Base-by-base conservation (phyloP, 176 grass and related monocot genomes). In the Triticum monococcum region DNA sequence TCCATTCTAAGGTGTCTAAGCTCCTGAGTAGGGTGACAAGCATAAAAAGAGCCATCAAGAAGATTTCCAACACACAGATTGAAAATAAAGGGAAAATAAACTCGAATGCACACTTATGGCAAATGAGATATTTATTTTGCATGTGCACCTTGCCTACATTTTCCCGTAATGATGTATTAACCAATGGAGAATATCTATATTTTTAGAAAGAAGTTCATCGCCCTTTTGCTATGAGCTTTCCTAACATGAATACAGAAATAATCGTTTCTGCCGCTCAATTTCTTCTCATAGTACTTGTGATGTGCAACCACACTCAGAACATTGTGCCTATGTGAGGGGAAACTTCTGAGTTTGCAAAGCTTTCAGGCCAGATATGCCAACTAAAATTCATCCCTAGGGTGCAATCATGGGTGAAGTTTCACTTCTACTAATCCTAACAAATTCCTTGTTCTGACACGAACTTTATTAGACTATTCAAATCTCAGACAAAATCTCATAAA, bases 1-100 rank as follows among this genome's bases (percentile, higher is more conserved):
- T 98, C 90, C 79, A 88, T 92, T 72, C 97, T 96, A 79, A 92
- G 89, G 69, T 87, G 90, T 68, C 90, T 91, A 85, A 98, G 91
- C 77, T 92, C 92, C 97, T 98, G 85, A 38, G 52, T 76, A 78
- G 46, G 45, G 77, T 65, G 82, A 33, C 7, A 31, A 12, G 79
- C 43, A 80, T 74, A 30, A 84, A 20, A 80, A 35, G 59, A 75
- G 66, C 12, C 32, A 72, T 63, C 12, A 86, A 38, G 13, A 54
- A 72, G 68, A 60, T 73, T 46, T 23, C 20, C 54, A 78, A 61
- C 22, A 81, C 77, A 84, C n/a, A 79, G 59, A 54, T 8, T 52
- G 63, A 54, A 46, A 8, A 69, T 12, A 62, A 62, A 60, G 33
- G 5, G 43, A 8, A 64, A 81, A 63, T 63, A 64, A 72, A 87